Evolutionary conservation across 345 rosid genomes (phyloP), one percentile per base, ranked within the genome.

Genomic region (Hibiscus mutabilis): DNA sequence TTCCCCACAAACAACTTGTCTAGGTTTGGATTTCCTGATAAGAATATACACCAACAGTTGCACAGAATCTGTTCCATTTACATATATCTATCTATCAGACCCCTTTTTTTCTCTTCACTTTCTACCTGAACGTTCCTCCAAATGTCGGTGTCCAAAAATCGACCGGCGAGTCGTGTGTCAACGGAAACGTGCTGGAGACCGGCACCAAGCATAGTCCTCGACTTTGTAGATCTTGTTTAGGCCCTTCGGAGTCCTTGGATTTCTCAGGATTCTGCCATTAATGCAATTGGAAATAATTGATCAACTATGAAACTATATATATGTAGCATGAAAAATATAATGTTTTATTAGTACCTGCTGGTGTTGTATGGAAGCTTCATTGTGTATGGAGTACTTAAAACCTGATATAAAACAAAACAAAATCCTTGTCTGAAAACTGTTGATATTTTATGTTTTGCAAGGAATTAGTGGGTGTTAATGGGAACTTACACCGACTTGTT

Each of bases 71-170:
- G 67, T 77, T 71, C 84, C 52, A 29, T 55, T 55, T 25, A 27
- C 62, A 58, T 42, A 5, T 15, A 6, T 42, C 3, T 42, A 9
- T 55, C 15, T 55, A 19, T 55, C 25, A 2, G 53, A 14, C n/a
- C 47, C 27, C 12, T 59, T 57, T 10, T 2, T 10, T 19, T 21
- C 66, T 12, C 51, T 53, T 40, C 60, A 11, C 60, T 47, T 14
- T 72, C 82, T 86, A 96, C 83, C 97, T 84, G 89, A 75, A 95
- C 73, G 97, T 87, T 76, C 96, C 99, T 79, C 99, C 97, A 78
- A 88, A 92, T 80, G 99, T 92, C 24, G 99, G 97, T 81, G 84
- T 89, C 99, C 97, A 96, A 75, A 86, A 88, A 74, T 89, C 98
- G 19, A 87, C 91, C 9, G 90, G 69, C 5, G 87, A 73, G 80